Evolutionary conservation across 106 monocot genomes (phyloP).

Genomic region (Gastrodia elata): DNA sequence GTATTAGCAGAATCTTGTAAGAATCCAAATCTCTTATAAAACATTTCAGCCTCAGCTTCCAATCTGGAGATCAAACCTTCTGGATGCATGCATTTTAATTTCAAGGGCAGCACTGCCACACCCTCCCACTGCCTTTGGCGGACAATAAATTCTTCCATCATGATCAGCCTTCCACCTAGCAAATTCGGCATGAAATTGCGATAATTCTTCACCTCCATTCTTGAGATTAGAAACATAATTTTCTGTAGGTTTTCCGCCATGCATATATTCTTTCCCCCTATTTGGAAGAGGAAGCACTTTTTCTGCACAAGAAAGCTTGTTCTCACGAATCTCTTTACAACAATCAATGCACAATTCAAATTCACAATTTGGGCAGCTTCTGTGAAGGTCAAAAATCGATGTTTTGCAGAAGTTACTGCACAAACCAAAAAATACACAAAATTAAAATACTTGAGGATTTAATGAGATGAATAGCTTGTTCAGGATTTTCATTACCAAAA

Average conservation of each 20-base stretch:
- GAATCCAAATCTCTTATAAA: slow-evolving; percentile 5
- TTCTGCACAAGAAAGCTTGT: slow-evolving; percentile 14
- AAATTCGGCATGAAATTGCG: neutral
- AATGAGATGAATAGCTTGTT: neutral
- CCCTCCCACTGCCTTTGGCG: slow-evolving; percentile 46
- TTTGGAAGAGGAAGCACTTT: slow-evolving; percentile 11
- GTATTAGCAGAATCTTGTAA: neutral
- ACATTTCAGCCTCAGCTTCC: slow-evolving; percentile 22
- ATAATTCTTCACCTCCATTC: neutral
- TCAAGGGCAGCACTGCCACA: slow-evolving; percentile 34
- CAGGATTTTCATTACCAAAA: slow-evolving; percentile 37
- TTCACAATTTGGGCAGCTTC: slow-evolving; percentile 48
- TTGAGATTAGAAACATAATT: neutral
- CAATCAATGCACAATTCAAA: slow-evolving; percentile 75
- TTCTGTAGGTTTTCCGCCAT: slow-evolving; percentile 29
- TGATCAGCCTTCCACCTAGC: slow-evolving; percentile 27
- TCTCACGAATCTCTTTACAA: slow-evolving; percentile 44
- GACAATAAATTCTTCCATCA: slow-evolving; percentile 47
- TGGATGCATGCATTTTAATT: slow-evolving; percentile 35
- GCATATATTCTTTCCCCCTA: slow-evolving; percentile 40
- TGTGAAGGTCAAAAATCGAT: slow-evolving; percentile 62
- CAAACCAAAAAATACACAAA: slow-evolving; percentile 8
- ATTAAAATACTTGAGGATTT: neutral
- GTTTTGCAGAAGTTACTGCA: slow-evolving; percentile 60
- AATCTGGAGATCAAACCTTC: slow-evolving; percentile 24